Conservation (phyloP, 2,329 filamentous ascomycete genomes). For the Penicillium crustosum region DNA sequence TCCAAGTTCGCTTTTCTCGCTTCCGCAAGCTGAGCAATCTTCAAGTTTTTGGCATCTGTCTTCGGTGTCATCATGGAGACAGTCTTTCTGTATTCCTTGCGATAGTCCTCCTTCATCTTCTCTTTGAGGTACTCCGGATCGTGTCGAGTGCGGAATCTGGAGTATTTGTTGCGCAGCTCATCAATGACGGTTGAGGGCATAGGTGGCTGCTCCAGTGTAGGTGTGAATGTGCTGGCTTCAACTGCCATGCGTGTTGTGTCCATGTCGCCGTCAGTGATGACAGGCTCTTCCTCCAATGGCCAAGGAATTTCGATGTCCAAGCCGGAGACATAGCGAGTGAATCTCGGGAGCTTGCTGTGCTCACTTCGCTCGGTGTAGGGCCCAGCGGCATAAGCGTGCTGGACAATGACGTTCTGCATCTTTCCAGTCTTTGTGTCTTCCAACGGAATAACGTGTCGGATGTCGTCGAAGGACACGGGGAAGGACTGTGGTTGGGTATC, state of each 20-base stretch:
- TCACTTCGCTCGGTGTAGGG: slow-evolving; percentile 54
- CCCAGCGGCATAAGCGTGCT: slow-evolving; percentile 61
- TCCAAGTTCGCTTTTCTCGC: slow-evolving; percentile 38
- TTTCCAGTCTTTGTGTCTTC: slow-evolving; percentile 63
- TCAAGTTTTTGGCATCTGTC: slow-evolving; percentile 43
- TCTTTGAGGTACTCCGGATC: slow-evolving; percentile 68
- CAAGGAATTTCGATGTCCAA: slow-evolving; percentile 74
- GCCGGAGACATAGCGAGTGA: slow-evolving; percentile 62
- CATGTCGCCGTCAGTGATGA: slow-evolving; percentile 54
- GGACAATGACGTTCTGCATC: slow-evolving; percentile 73
- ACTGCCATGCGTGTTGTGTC: slow-evolving; percentile 78
- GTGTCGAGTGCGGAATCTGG: slow-evolving; percentile 77
- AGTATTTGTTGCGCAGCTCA: slow-evolving; percentile 82
- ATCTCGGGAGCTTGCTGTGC: slow-evolving; percentile 43
- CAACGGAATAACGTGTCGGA: slow-evolving; percentile 80
- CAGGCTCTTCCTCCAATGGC: slow-evolving; percentile 59
- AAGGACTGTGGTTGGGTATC: slow-evolving; percentile 52
- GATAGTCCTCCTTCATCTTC: slow-evolving; percentile 61
- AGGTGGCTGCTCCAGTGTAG: slow-evolving; percentile 73
- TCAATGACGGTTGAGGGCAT: slow-evolving; percentile 78
- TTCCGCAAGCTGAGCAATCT: slow-evolving; percentile 38
- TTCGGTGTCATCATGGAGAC: slow-evolving; percentile 50
- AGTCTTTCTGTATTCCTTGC: slow-evolving; percentile 47
- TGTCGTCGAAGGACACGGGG: slow-evolving; percentile 65
- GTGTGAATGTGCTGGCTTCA: slow-evolving; percentile 72